phyloP scores from a whole-genome alignment of 371 early-diverging fungal genomes.

The Mortierella sp. region DNA sequence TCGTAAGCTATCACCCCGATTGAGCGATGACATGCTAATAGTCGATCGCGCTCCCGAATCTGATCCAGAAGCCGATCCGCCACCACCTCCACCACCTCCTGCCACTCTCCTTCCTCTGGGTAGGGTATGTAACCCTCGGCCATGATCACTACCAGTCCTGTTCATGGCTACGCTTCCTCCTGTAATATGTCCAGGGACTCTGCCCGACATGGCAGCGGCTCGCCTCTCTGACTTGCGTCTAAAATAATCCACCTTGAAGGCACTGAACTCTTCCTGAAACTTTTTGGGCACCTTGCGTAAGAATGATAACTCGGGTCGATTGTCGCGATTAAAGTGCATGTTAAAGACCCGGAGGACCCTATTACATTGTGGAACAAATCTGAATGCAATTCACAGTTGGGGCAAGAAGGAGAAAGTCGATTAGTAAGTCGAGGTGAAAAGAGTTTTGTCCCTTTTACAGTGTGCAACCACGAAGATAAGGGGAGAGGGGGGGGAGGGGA shows the following conservation, averaged over 20 bases:
- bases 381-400: slow-evolving; percentile 38
- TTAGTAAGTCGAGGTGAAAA: background rate
- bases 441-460: too few relatives aligned
- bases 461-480: too few relatives aligned
- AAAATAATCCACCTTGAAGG: slow-evolving; percentile 67
- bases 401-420: background rate
- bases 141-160: slow-evolving; percentile 2
- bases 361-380: slow-evolving; percentile 76
- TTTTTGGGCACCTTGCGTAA: slow-evolving; percentile 66
- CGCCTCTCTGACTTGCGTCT: slow-evolving; percentile 62
- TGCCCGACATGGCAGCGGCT: slow-evolving; percentile 47
- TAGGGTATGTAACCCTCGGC: slow-evolving; percentile 20
- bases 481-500: too few relatives aligned
- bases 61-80: slow-evolving; percentile 42
- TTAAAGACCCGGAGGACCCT: slow-evolving; percentile 75
- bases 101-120: slow-evolving; percentile 19
- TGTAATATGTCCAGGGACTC: slow-evolving; percentile 2
- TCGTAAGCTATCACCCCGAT: slow-evolving; percentile 3
- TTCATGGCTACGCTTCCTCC: background rate
- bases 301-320: slow-evolving; percentile 65
- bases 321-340: slow-evolving; percentile 68
- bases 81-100: slow-evolving; percentile 15
- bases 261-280: slow-evolving; percentile 74
- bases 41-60: slow-evolving; percentile 29
- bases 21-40: slow-evolving; percentile 12